phyloP scores from a whole-genome alignment of 345 rosid genomes.

The Dipteronia dyeriana region DNA sequence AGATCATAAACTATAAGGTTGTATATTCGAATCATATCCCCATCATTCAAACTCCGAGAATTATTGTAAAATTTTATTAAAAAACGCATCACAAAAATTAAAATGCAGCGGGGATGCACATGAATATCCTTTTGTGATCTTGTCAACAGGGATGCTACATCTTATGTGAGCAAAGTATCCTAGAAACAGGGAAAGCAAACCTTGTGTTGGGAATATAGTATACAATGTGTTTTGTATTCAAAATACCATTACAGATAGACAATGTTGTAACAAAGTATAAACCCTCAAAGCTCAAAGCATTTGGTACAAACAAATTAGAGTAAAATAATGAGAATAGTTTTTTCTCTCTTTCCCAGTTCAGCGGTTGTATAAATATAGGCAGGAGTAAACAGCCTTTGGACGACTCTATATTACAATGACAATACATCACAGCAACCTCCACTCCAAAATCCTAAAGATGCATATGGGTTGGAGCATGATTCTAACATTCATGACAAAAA shows the following conservation, averaged over 20 bases:
- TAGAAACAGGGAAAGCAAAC: not conserved
- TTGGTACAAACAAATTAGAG: not conserved
- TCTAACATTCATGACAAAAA: not conserved
- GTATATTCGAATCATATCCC: no score
- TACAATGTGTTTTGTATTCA: not conserved
- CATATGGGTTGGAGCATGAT: not conserved
- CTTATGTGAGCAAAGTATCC: not conserved
- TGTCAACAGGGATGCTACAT: no score
- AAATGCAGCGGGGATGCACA: no score
- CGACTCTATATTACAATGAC: slow-evolving; percentile 25
- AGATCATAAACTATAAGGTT: no score
- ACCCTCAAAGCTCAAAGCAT: not conserved
- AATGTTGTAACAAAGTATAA: no score
- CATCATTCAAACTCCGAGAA: no score
- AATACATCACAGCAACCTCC: slow-evolving; percentile 36
- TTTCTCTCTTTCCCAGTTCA: not conserved
- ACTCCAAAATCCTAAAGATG: slow-evolving; percentile 16
- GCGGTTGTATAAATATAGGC: not conserved
- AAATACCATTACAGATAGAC: not conserved
- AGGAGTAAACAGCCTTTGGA: slow-evolving; percentile 37
- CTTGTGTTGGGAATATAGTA: not conserved
- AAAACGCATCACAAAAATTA: no score
- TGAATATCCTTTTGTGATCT: no score
- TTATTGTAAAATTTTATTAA: no score
- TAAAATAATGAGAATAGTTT: not conserved